Conservation (phyloP, 192 early-diverging fungal species). For the Backusella tarrabulga region DNA sequence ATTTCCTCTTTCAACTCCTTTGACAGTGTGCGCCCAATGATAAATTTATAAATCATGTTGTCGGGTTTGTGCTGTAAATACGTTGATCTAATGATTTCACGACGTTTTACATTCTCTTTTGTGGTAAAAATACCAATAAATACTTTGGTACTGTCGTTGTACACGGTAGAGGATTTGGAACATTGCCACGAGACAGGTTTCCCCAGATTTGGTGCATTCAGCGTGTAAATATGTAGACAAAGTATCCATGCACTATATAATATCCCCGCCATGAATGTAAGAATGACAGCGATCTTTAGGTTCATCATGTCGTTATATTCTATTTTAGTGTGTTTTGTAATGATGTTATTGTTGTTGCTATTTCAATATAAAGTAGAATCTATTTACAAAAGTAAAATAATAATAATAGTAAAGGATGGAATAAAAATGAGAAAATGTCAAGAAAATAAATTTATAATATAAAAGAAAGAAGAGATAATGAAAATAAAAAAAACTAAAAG, state of each 20-base stretch:
- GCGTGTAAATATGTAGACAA: not conserved
- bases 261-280: not conserved
- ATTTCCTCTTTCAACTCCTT: constrained; percentile 18
- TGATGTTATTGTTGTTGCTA: not conserved
- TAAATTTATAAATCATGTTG: constrained; percentile 31
- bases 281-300: not conserved
- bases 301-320: not conserved
- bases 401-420: not conserved
- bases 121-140: constrained; percentile 36
- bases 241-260: not conserved
- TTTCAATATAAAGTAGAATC: not conserved
- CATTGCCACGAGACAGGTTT: constrained; percentile 20
- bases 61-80: constrained; percentile 25
- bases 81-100: constrained; percentile 28
- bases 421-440: not conserved
- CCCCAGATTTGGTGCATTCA: constrained; percentile 26
- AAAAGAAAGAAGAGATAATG: not conserved
- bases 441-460: not conserved
- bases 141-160: constrained; percentile 9
- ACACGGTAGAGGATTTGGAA: not conserved
- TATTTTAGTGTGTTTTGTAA: not conserved
- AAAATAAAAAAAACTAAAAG: not conserved
- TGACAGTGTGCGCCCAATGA: constrained; percentile 13
- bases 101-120: constrained; percentile 10
- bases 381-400: not conserved